Percentiles rank a stretch among this genome's conserved stretches.
Evolutionary conservation across 306 rosid genomes (phyloP).

Genomic region (Dalbergia oliveri): DNA sequence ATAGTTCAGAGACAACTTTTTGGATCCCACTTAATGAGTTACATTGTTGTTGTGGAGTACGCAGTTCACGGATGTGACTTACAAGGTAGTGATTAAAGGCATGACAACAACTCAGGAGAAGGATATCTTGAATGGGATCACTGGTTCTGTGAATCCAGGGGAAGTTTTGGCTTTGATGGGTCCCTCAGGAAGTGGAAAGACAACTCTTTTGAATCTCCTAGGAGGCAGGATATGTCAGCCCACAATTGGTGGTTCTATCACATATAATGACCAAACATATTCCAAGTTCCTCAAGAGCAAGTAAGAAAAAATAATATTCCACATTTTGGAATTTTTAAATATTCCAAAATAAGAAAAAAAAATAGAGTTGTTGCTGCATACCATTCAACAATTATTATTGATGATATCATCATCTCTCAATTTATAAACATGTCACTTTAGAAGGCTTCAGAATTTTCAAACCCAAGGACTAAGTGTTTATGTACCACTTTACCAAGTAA

Average conservation of each 20-base stretch:
- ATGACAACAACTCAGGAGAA: conserved; percentile 75
- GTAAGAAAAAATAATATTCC: conserved; percentile 39
- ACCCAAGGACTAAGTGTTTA: too few relatives aligned
- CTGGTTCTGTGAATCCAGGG: conserved; percentile 86
- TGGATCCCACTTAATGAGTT: conserved; percentile 4
- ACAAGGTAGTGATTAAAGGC: conserved; percentile 81
- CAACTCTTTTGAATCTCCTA: conserved; percentile 81
- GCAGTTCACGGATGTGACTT: conserved; percentile 90
- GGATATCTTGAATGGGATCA: conserved; percentile 83
- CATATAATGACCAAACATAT: conserved; percentile 84
- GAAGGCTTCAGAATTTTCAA: too few relatives aligned
- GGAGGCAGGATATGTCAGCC: conserved; percentile 73
- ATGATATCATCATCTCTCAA: neutral
- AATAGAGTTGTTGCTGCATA: too few relatives aligned
- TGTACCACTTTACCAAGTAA: conserved; percentile 9
- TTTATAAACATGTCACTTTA: too few relatives aligned
- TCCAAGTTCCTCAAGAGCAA: conserved; percentile 89
- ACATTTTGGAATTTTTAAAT: too few relatives aligned
- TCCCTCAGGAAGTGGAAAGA: conserved; percentile 98
- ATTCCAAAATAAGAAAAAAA: too few relatives aligned
- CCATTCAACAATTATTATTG: neutral
- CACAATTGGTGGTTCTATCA: conserved; percentile 66
- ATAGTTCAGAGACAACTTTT: conserved; percentile 35
- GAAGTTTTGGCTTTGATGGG: conserved; percentile 99
- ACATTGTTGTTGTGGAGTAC: conserved; percentile 11